Evolutionary conservation across 371 early-diverging fungal species (phyloP).

Genomic region (Mucor racemosus): DNA sequence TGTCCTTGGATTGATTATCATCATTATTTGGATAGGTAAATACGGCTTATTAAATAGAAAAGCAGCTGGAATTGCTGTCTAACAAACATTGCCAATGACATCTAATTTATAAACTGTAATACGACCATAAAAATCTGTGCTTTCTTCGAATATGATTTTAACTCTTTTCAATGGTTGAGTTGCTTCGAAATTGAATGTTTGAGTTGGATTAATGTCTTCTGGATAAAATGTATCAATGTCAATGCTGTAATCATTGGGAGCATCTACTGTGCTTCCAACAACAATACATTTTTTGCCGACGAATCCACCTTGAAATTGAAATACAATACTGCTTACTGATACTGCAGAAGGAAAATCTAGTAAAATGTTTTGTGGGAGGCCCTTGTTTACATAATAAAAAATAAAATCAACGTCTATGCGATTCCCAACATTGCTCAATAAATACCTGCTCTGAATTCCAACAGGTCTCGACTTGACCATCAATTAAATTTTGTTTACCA

Average conservation of each 20-base stretch:
- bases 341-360: constrained; percentile 72
- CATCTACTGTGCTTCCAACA: constrained; percentile 34
- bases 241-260: constrained; percentile 53
- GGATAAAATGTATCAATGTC: constrained; percentile 61
- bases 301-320: constrained; percentile 95
- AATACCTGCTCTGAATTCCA: constrained; percentile 93
- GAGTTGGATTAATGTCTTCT: constrained; percentile 68
- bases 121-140: constrained; percentile 91
- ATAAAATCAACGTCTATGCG: too few relatives aligned
- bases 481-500: constrained; percentile 84
- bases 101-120: constrained; percentile 84
- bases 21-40: constrained; percentile 52
- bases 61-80: constrained; percentile 32
- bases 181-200: constrained; percentile 30
- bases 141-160: constrained; percentile 74
- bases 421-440: too few relatives aligned
- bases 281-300: constrained; percentile 75
- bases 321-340: constrained; percentile 40
- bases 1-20: constrained; percentile 45
- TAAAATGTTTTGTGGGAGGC: constrained; percentile 81
- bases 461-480: constrained; percentile 83
- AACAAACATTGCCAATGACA: constrained; percentile 51
- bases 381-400: constrained; percentile 42
- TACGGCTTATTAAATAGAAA: constrained; percentile 49
- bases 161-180: constrained; percentile 44